These are phyloP conservation scores for Curvularia sp. DNA, from an alignment of 2,329 filamentous ascomycete species.

Conservation along the genomic window DNA sequence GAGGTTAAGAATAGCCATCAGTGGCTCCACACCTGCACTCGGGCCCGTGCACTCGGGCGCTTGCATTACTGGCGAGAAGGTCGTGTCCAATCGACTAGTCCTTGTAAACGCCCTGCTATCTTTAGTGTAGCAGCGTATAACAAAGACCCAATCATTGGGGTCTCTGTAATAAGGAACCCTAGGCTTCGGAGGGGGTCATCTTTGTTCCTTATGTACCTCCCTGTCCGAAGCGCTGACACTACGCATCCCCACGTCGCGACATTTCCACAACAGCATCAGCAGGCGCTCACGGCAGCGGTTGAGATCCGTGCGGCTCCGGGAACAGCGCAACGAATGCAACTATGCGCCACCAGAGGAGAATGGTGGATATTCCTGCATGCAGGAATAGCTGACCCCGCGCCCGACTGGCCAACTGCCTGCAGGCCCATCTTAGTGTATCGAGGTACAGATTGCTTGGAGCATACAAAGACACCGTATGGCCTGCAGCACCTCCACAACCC, in stretches of 20 bases:
- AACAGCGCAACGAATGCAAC: constrained; percentile 28
- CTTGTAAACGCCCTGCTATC: constrained; percentile 34
- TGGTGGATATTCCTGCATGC: constrained; percentile 26
- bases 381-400: constrained; percentile 39
- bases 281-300: constrained; percentile 36
- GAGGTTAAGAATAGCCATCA: constrained; percentile 27
- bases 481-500: constrained; percentile 26
- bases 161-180: constrained; percentile 13
- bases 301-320: constrained; percentile 33
- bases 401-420: constrained; percentile 37
- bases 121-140: constrained; percentile 26
- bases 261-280: constrained; percentile 38
- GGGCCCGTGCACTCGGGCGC: constrained; percentile 24
- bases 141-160: constrained; percentile 32
- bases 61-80: constrained; percentile 14
- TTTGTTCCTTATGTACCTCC: constrained; percentile 28
- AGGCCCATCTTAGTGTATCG: constrained; percentile 37
- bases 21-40: constrained; percentile 18
- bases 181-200: constrained; percentile 33
- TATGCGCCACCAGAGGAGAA: constrained; percentile 30
- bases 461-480: constrained; percentile 47
- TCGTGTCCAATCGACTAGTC: constrained; percentile 28
- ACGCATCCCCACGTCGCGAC: constrained; percentile 25
- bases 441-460: constrained; percentile 28
- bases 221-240: constrained; percentile 40